Base-by-base conservation (phyloP, 208 protist species). In the Kentomonas sorsogonicus region DNA sequence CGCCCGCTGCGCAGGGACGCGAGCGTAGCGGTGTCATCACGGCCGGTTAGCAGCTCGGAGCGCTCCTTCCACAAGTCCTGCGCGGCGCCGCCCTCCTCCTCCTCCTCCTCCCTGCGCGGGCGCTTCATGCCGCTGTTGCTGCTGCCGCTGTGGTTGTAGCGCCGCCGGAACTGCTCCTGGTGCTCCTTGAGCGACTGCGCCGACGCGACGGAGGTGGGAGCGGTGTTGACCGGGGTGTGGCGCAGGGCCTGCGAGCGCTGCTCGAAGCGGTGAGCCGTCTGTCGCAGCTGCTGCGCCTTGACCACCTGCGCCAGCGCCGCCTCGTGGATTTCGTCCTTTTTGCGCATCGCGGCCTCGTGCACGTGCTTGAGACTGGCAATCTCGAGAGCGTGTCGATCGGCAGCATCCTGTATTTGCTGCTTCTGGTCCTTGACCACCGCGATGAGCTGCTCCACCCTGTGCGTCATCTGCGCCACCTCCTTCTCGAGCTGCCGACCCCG, bases 241-340 rank as follows among this genome's bases (percentile, higher is more conserved):
- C 16, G 46, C 44, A 3, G 55, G 20, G 15, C 38, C 30, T 10
- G n/a, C 44, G 39, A 61, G 31, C 34, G 48, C 5, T 62, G 60
- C 50, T 83, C 73, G 45, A 69, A 87, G 27, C 61, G 64, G 30
- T 34, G 45, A 11, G 79, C 79, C 1, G 67, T 65, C 39, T 50
- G n/a, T 33, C 72, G 53, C 50, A 87, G 50, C 36, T 83, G 69
- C 18, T 71, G 72, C 3, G 75, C 68, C 40, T 68, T 69, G 47
- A 83, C 31, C 11, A 90, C 38, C 50, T 83, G 65, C 23, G 61
- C 57, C 45, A 90, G 54, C 13, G 72, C 60, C 55, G 77, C 70
- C 30, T 82, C 76, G 48, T 86, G 73, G 40, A 70, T 56, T n/a
- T 74, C 70, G 39, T 77, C 69, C 31, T 79, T 77, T 23, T 66